Evolutionary conservation across 345 rosid species (phyloP), one percentile per base, ranked within the genome.

Genomic region (Trapa incisa): DNA sequence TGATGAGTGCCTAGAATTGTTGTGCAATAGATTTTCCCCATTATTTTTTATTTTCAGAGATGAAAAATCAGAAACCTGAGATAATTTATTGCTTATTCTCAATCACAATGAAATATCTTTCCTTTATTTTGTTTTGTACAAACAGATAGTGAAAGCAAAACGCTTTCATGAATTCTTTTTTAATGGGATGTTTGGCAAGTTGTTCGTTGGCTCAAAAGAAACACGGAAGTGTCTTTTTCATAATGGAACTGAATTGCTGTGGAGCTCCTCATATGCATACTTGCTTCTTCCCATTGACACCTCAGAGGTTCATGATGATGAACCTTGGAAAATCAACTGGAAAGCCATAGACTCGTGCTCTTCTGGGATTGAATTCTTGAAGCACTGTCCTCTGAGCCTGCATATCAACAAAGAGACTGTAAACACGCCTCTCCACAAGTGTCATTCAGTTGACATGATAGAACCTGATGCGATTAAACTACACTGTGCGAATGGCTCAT

Each of bases 161-260:
- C 63, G 79, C 78, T 93, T 87, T 79, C 92, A 88, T 73, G 89
- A 87, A 71, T 77, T 93, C 62, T 77, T 93, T 76, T 90, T 90
- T 69, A 93, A 90, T 78, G 94, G 92, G 61, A 69, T 90, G 74
- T 90, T 87, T 63, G 96, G 97, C 56, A 87, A 64, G 71, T 76
- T 93, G 77, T 90, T 81, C 75, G 69, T 78, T 65, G 82, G 85
- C 65, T 83, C 86, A 29, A 77, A 73, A 74, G 74, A 53, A 57
- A 76, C 74, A 68, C 83, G 96, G 65, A 78, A 90, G 47, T 84
- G 88, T 74, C 70, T 90, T 64, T 85, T 87, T 39, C 78, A 79
- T 64, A 79, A 74, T 35, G 87, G 82, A 63, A 83, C 80, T 65
- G 76, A 69, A 47, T 75, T 82, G 67, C 80, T 84, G 13, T 90